Base-by-base conservation (phyloP, 139 green algal species). In the Bryopsis sp. region DNA sequence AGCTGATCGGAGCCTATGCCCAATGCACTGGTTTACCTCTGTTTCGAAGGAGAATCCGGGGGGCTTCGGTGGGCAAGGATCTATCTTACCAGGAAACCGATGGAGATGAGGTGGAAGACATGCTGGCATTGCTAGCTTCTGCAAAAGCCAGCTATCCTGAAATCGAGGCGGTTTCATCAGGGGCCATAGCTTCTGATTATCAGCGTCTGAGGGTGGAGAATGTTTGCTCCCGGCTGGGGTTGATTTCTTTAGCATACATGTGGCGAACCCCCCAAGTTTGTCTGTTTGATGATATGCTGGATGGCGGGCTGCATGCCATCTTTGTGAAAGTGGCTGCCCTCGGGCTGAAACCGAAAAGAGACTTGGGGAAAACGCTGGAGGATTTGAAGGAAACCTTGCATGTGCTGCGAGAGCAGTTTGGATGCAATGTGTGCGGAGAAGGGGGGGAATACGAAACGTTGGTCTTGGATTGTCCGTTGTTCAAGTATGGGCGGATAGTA, bases 381-480 rank as follows among this genome's bases (percentile, higher is more conserved):
- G 48, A 86, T 34, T 64, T 92, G 72, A 54, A 86, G 76, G 66
- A 61, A 0, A 58, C 74, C 28, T 79, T 97, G 67, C 69, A 80
- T 26, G 28, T 39, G 1, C 74, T 93, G 67, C 34, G 68, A 11
- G 76, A 82, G 7, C 50, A 70, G 29, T 97, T 88, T 68, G 91
- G 90, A 50, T 85, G 74, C 70, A 95, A 97, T 70, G 82, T 93
- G 47, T 97, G 92, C 72, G 94, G 94, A 0, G 94, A 99, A 80
- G 94, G 94, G 3, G 94, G 94, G 0, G 94, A 99, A 83, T 99
- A 95, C 66, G 94, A 99, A 78, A 97, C 84, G 6, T 76, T 99
- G 0, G 88, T 83, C 2, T 79, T 98, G 31, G 91, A 98, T 83
- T 92, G 81, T 72, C 84, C 91, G 0, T 28, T 92, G 31, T 97